Conservation (phyloP, 805 yeast genomes). For the Wickerhamomyces mucosus region DNA sequence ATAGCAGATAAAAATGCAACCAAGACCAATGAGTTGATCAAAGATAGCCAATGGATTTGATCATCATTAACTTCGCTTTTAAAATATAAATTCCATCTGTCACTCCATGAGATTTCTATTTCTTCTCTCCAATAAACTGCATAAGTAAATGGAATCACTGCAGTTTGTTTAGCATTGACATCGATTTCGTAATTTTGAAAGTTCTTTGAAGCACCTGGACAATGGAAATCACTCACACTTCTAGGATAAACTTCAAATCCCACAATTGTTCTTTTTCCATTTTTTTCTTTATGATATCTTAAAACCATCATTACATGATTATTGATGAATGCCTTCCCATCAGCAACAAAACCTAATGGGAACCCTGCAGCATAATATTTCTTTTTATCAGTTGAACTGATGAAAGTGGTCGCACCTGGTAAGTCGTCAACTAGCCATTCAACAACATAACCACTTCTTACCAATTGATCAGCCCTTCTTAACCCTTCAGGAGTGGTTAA, state of each 20-base stretch:
- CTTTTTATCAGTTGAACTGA: constrained; percentile 44
- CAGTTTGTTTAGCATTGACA: constrained; percentile 28
- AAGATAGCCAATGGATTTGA: constrained; percentile 69
- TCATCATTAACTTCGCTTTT: constrained; percentile 39
- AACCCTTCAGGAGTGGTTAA: constrained; percentile 42
- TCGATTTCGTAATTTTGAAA: constrained; percentile 48
- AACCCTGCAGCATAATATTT: constrained; percentile 82
- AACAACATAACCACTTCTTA: constrained; percentile 61
- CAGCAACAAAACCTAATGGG: constrained; percentile 64
- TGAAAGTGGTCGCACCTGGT: constrained; percentile 83
- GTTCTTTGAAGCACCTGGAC: constrained; percentile 67
- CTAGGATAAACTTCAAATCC: constrained; percentile 88
- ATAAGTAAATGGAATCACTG: constrained; percentile 65
- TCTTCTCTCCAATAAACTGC: constrained; percentile 89
- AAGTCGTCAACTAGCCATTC: constrained; percentile 80
- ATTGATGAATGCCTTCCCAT: constrained; percentile 54
- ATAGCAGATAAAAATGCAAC: constrained; percentile 50
- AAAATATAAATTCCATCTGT: constrained; percentile 68
- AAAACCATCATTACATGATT: constrained; percentile 79
- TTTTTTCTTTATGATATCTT: constrained; percentile 50
- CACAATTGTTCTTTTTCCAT: constrained; percentile 50
- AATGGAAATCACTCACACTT: constrained; percentile 54
- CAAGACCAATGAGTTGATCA: constrained; percentile 62
- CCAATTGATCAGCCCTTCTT: constrained; percentile 47
- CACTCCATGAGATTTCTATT: constrained; percentile 46